Base-by-base conservation (phyloP, 2,329 filamentous ascomycete species). In the Talaromyces sp. region DNA sequence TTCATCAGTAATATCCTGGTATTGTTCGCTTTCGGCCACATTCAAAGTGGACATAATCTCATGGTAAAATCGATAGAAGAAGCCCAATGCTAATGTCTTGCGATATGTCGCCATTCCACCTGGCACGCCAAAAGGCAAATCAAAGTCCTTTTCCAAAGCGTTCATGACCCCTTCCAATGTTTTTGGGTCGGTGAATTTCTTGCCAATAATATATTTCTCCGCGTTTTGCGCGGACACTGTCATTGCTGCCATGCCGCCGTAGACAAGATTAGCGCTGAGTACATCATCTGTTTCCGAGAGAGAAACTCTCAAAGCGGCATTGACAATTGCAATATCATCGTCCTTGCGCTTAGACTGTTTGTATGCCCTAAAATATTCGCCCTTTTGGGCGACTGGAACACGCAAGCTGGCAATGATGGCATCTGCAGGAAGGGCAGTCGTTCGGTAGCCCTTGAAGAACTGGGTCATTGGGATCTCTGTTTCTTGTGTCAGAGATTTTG, bases 311-410 rank as follows among this genome's bases (percentile, higher is more conserved):
- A 98, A 76, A 1, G 93, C 92, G 30, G 90, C 87, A 55, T 96
- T 98, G 27, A 98, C 95, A 68, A 99, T 98, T 2, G 95, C 95
- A 72, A 99, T 98, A 72, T 99, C 95, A 69, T 99, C 95, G 69
- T 99, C 95, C 72, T 98, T 98, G 66, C 95, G 82, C 80, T 99
- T 99, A 0, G 95, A 87, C 74, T 98, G 93, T 77, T 99, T 99
- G 77, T 97, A 98, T 0, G 93, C 88, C 51, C 90, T 85, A 73
- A 96, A 89, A 71, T 88, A 92, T 72, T 98, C 95, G 3, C 90
- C 88, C 69, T 88, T 89, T 58, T 82, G 82, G 0, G 90, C 89
- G 2, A 90, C 78, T 0, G 95, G 95, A 52, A 99, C 91, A n/a
- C 89, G 86, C 65, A 99, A 88, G 49, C 88, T 88, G 1, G 92